phyloP scores from a whole-genome alignment of 305 asterid genomes.

The Ajuga reptans region DNA sequence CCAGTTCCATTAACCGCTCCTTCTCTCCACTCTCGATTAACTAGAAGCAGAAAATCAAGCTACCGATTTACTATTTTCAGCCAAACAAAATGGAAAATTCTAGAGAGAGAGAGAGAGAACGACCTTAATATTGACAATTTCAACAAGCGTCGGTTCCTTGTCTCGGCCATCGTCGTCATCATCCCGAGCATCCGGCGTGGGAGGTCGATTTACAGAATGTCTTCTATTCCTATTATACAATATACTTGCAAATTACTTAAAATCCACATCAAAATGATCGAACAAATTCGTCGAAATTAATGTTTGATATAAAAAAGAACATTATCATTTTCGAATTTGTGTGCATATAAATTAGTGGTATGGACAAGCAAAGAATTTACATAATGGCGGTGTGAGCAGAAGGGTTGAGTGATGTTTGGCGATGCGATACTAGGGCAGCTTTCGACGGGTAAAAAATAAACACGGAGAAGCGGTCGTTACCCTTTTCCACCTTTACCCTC shows the following conservation, averaged over 20 bases:
- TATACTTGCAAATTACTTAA: slow-evolving; percentile 4
- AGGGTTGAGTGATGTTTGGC: slow-evolving; percentile 16
- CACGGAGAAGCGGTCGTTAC: neutral
- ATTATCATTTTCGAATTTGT: neutral
- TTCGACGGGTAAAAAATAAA: slow-evolving; percentile 10
- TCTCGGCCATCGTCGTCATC: slow-evolving; percentile 24
- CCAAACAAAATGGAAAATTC: neutral
- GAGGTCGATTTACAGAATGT: slow-evolving; percentile 46
- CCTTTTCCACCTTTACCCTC: neutral
- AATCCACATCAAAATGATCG: neutral
- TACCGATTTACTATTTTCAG: neutral
- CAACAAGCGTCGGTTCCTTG: slow-evolving; percentile 34
- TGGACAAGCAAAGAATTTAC: slow-evolving; percentile 11
- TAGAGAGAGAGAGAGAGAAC: neutral
- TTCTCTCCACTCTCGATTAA: slow-evolving; percentile 48
- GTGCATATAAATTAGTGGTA: neutral
- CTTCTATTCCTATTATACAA: slow-evolving; percentile 36
- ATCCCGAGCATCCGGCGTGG: slow-evolving; percentile 40
- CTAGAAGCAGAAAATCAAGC: slow-evolving; percentile 22
- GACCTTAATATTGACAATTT: slow-evolving; percentile 40
- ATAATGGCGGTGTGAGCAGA: slow-evolving; percentile 7
- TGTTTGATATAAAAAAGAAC: neutral
- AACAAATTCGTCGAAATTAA: neutral
- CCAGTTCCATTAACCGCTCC: slow-evolving; percentile 43
- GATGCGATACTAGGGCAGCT: slow-evolving; percentile 25